Evolutionary conservation across 2,329 filamentous ascomycete species (phyloP).

Genomic region (Diaporthe citri): DNA sequence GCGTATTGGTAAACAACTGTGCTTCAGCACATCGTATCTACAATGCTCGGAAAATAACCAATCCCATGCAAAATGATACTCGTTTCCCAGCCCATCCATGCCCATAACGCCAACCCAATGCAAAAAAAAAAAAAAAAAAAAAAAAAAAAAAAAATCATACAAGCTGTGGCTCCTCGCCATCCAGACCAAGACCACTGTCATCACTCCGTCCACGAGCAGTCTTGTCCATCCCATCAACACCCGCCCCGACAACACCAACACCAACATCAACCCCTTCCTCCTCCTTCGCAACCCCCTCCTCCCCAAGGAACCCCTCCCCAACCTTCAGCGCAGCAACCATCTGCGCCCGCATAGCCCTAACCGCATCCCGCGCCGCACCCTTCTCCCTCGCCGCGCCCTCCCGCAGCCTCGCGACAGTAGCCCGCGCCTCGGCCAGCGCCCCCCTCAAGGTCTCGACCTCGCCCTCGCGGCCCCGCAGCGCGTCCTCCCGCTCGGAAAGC

Average conservation of each 20-base stretch:
- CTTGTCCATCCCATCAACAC: background rate
- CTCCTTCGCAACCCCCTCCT: background rate
- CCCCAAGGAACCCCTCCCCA: constrained; percentile 37
- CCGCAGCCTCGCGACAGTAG: background rate
- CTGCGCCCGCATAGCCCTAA: constrained; percentile 30
- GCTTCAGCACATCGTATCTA: constrained; percentile 2
- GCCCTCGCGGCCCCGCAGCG: background rate
- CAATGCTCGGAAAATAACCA: background rate
- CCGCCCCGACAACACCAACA: background rate
- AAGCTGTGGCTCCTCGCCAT: background rate
- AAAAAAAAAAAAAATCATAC: background rate
- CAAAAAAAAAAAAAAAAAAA: background rate
- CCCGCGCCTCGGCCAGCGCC: constrained; percentile 11
- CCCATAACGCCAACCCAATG: constrained; percentile 13
- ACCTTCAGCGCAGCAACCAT: constrained; percentile 31
- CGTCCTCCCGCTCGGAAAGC: background rate
- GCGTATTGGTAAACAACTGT: background rate
- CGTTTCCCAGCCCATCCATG: background rate
- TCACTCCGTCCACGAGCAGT: background rate
- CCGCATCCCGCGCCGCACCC: constrained; percentile 17
- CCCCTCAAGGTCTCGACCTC: background rate
- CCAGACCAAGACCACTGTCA: constrained; percentile 13
- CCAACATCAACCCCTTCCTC: background rate
- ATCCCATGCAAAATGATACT: background rate
- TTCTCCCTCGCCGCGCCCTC: background rate